These are phyloP conservation scores for Tricholoma sp. DNA, from an alignment of 768 basidiomycete species.

Conservation along the genomic window DNA sequence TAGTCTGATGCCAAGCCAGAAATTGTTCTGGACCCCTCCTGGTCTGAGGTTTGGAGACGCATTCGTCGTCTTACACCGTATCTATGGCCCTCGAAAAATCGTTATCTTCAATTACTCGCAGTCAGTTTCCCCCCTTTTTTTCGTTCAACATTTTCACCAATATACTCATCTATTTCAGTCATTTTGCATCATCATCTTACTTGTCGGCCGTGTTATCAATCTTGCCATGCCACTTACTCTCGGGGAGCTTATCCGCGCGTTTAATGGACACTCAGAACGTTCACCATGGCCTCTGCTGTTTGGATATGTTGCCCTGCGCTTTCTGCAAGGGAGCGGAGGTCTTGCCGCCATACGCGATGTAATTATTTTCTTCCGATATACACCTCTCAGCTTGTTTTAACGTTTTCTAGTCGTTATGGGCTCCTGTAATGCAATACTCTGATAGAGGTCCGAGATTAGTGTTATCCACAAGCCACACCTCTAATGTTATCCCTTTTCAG, in stretches of 20 bases:
- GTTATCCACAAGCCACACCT: neutral
- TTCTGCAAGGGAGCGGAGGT: slow-evolving; percentile 75
- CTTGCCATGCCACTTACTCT: slow-evolving; percentile 66
- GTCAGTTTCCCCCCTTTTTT: slow-evolving; percentile 28
- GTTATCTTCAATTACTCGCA: slow-evolving; percentile 64
- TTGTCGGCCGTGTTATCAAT: slow-evolving; percentile 75
- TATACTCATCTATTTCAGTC: slow-evolving; percentile 29
- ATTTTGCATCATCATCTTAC: slow-evolving; percentile 64
- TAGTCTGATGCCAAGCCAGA: slow-evolving; percentile 44
- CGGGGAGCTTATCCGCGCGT: slow-evolving; percentile 54
- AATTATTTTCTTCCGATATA: slow-evolving; percentile 12
- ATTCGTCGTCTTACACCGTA: slow-evolving; percentile 68
- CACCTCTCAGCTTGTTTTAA: neutral
- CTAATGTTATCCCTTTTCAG: slow-evolving; percentile 26
- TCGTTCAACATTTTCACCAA: neutral
- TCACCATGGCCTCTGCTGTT: slow-evolving; percentile 70
- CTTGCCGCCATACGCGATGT: slow-evolving; percentile 63
- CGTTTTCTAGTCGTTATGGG: slow-evolving; percentile 58
- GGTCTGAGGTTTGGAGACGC: slow-evolving; percentile 63
- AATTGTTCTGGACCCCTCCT: slow-evolving; percentile 58
- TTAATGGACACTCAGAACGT: slow-evolving; percentile 40
- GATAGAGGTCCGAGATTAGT: slow-evolving; percentile 48
- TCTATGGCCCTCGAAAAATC: slow-evolving; percentile 75
- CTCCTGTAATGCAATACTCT: slow-evolving; percentile 86
- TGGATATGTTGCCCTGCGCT: slow-evolving; percentile 63